Conservation (phyloP, 176 grass and related monocot genomes). For the Bromus sterilis region DNA sequence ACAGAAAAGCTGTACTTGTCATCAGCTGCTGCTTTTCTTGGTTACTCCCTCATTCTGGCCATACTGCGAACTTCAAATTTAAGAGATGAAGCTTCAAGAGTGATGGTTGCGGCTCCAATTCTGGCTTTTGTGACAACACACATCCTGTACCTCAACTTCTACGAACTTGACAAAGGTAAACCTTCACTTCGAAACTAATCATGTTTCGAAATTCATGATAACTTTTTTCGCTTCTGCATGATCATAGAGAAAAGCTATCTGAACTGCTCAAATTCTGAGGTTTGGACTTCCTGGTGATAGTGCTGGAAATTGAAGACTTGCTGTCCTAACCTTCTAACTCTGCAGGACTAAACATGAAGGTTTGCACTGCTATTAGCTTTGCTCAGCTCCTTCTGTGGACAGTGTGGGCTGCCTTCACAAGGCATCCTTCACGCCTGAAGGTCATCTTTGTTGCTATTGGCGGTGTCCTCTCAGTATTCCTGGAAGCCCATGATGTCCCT, state of each 20-base stretch:
- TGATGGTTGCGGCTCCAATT: conserved; percentile 84
- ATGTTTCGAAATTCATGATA: neutral
- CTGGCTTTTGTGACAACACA: conserved; percentile 93
- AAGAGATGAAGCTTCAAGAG: conserved; percentile 71
- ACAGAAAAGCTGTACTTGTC: conserved; percentile 73
- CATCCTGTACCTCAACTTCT: conserved; percentile 95
- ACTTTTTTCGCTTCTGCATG: neutral
- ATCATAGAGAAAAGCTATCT: neutral
- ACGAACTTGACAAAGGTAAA: conserved; percentile 79
- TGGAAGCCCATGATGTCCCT: conserved; percentile 67
- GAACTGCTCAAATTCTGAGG: neutral
- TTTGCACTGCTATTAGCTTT: conserved; percentile 48
- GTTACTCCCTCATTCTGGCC: conserved; percentile 67
- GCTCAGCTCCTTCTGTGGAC: conserved; percentile 63
- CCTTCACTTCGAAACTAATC: neutral
- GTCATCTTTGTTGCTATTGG: conserved; percentile 45
- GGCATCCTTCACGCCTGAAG: conserved; percentile 68
- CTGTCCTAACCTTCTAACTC: neutral
- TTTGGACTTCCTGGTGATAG: neutral
- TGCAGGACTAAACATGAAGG: conserved; percentile 74
- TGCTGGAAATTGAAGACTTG: neutral
- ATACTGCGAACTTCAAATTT: conserved; percentile 68
- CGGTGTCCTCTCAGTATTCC: conserved; percentile 26
- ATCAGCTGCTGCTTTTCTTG: conserved; percentile 66
- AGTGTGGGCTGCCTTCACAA: conserved; percentile 56